Conservation (phyloP, 169 alveolate species). For the Babesia caballi region DNA sequence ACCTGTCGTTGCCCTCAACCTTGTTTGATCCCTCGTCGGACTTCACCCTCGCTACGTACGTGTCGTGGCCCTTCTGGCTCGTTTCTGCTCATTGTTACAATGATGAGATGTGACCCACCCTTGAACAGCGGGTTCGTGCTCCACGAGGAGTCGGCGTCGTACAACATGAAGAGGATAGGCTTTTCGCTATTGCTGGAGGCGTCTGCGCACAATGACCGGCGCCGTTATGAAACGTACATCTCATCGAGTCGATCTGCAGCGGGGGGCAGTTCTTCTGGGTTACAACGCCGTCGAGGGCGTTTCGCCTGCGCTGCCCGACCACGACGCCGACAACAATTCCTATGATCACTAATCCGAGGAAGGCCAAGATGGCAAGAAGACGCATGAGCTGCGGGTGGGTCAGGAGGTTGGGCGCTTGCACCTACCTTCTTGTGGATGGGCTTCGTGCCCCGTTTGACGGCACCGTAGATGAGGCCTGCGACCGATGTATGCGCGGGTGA, state of each 20-base stretch:
- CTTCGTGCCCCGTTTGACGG: slow-evolving; percentile 11
- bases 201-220: not conserved
- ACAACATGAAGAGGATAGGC: not conserved
- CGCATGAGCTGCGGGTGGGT: not conserved
- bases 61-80: not conserved
- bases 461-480: slow-evolving; percentile 19
- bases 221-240: too few species aligned
- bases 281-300: too few species aligned
- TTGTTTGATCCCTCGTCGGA: not conserved
- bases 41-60: not conserved
- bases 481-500: not conserved
- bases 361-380: not conserved
- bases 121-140: not conserved
- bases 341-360: not conserved
- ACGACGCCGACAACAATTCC: not conserved
- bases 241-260: too few species aligned
- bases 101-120: too few species aligned
- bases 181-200: not conserved
- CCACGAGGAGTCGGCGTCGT: not conserved
- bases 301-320: not conserved
- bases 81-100: not conserved
- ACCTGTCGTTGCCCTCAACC: not conserved
- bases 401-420: not conserved
- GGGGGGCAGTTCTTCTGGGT: too few species aligned
- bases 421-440: slow-evolving; percentile 37